Percentiles rank a stretch among this genome's conserved stretches.
phyloP scores from a whole-genome alignment of 164 flowering plant genomes.

The Protea cynaroides region DNA sequence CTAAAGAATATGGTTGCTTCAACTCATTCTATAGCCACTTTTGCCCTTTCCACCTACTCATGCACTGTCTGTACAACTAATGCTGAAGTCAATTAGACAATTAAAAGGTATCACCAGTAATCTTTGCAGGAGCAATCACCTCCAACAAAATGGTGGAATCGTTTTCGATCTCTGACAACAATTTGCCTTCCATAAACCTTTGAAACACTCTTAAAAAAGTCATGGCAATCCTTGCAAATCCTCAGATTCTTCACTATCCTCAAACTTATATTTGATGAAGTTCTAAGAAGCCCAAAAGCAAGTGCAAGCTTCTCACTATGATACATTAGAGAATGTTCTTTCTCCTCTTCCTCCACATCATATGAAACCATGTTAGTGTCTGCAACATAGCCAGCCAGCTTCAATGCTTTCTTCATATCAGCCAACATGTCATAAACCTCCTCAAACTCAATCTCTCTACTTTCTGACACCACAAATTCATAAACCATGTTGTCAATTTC shows the following conservation, averaged over 20 bases:
- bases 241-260: constrained; percentile 28
- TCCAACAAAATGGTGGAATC: constrained; percentile 26
- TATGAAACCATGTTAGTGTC: constrained; percentile 22
- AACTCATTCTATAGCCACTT: no score
- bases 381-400: constrained; percentile 17
- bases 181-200: constrained; percentile 22
- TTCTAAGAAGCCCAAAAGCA: constrained; percentile 21
- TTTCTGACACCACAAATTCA: constrained; percentile 24
- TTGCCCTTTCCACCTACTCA: no score
- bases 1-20: no score
- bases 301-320: constrained; percentile 33
- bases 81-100: no score
- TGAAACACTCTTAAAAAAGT: constrained; percentile 23
- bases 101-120: constrained; percentile 19
- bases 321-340: constrained; percentile 20
- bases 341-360: constrained; percentile 32
- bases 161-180: constrained; percentile 20
- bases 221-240: constrained; percentile 29
- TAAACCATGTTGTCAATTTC: constrained; percentile 21
- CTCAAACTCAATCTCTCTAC: constrained; percentile 8
- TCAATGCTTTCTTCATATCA: constrained; percentile 17
- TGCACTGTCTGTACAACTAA: no score
- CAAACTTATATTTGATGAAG: constrained; percentile 13
- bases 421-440: constrained; percentile 18
- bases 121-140: constrained; percentile 29